phyloP scores from a whole-genome alignment of 192 early-diverging fungal species.

The Backusella liffmaniae region DNA sequence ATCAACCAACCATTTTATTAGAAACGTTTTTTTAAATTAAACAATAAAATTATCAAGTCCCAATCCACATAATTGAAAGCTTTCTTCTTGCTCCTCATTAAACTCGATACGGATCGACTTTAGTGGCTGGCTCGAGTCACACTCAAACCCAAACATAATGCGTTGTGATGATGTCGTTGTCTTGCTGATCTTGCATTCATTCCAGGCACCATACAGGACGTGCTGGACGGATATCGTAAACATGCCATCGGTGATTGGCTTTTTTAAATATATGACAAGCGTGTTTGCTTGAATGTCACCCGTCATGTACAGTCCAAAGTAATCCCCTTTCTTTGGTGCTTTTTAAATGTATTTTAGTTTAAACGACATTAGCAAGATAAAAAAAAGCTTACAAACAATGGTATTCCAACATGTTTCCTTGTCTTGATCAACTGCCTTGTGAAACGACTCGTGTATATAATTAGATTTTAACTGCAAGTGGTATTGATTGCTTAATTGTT shows the following conservation, averaged over 20 bases:
- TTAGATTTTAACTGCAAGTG: not conserved
- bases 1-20: not conserved
- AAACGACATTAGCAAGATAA: no score
- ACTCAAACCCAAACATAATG: not conserved
- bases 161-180: not conserved
- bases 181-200: not conserved
- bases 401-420: conserved; percentile 53
- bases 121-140: not conserved
- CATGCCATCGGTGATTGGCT: not conserved
- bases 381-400: conserved; percentile 23
- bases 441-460: conserved; percentile 46
- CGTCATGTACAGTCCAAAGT: conserved; percentile 49
- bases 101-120: conserved; percentile 18
- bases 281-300: conserved; percentile 16
- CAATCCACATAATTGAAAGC: conserved; percentile 21
- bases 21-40: not conserved
- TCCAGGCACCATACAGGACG: conserved; percentile 15
- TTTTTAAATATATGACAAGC: not conserved
- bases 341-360: not conserved
- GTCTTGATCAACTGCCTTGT: conserved; percentile 53
- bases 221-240: conserved; percentile 15
- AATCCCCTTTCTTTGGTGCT: conserved; percentile 42
- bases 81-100: not conserved
- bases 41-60: conserved; percentile 24
- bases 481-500: not conserved